These are phyloP conservation scores for Corylus avellana DNA, from an alignment of 306 rosid species.

Conservation along the genomic window DNA sequence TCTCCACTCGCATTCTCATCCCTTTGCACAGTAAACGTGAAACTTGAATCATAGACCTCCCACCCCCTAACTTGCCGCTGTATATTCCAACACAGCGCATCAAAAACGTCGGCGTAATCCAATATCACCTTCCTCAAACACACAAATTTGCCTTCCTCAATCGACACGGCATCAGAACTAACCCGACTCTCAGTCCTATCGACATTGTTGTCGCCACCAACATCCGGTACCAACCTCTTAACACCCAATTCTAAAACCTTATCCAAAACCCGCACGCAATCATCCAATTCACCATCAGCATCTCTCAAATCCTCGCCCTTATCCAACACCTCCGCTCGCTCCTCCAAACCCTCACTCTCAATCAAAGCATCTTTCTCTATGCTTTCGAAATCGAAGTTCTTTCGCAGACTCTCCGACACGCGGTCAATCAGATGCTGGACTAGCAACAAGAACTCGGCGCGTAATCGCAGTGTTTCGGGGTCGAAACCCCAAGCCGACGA, in stretches of 20 bases:
- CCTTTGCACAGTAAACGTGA: constrained; percentile 43
- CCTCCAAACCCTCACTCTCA: constrained; percentile 32
- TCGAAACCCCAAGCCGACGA: constrained; percentile 75
- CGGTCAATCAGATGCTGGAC: constrained; percentile 77
- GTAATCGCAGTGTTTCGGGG: constrained; percentile 64
- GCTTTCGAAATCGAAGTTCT: constrained; percentile 38
- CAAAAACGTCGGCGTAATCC: constrained; percentile 63
- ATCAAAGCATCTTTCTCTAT: constrained; percentile 31
- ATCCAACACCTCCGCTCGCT: constrained; percentile 27
- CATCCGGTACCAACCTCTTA: constrained; percentile 58
- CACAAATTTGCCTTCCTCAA: constrained; percentile 62
- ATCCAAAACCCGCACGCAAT: constrained; percentile 56
- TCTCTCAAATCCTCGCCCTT: constrained; percentile 35
- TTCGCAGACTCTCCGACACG: constrained; percentile 37
- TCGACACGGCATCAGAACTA: constrained; percentile 13
- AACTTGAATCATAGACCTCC: constrained; percentile 56
- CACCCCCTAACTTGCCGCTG: constrained; percentile 58
- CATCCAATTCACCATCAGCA: constrained; percentile 29
- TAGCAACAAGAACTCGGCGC: constrained; percentile 74
- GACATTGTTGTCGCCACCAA: constrained; percentile 25
- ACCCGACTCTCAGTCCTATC: constrained; percentile 22
- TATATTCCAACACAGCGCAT: constrained; percentile 69
- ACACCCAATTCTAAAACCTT: constrained; percentile 70
- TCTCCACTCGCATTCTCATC: constrained; percentile 29
- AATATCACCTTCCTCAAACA: constrained; percentile 60